Percentiles rank a stretch among this genome's conserved stretches.
These are phyloP conservation scores for Penicillium frequentans DNA, from an alignment of 2,329 filamentous ascomycete species.

Conservation along the genomic window DNA sequence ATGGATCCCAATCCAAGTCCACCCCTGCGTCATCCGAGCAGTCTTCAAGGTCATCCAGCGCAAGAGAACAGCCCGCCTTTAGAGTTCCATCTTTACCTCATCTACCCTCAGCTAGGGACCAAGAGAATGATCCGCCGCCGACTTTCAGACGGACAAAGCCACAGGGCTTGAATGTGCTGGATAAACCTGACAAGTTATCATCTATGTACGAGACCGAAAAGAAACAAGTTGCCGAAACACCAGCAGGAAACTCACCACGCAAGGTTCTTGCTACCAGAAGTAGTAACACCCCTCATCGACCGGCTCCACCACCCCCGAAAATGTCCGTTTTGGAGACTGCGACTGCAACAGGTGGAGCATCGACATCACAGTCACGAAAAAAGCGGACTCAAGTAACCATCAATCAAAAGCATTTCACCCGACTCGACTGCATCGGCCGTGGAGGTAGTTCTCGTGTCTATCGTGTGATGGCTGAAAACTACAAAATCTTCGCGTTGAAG, in stretches of 20 bases:
- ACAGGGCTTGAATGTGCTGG: slow-evolving; percentile 54
- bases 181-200: slow-evolving; percentile 58
- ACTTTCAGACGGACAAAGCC: slow-evolving; percentile 66
- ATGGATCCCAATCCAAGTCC: slow-evolving; percentile 37
- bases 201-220: slow-evolving; percentile 51
- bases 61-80: slow-evolving; percentile 55
- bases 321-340: slow-evolving; percentile 96
- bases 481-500: slow-evolving; percentile 92
- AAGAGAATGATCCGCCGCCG: slow-evolving; percentile 79
- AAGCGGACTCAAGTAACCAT: slow-evolving; percentile 81
- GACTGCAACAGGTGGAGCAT: slow-evolving; percentile 77
- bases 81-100: slow-evolving; percentile 58
- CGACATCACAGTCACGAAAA: slow-evolving; percentile 70
- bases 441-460: slow-evolving; percentile 95
- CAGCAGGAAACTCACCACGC: slow-evolving; percentile 45
- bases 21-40: slow-evolving; percentile 45
- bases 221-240: slow-evolving; percentile 44
- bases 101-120: slow-evolving; percentile 67
- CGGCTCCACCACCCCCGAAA: slow-evolving; percentile 83
- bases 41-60: slow-evolving; percentile 41
- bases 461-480: slow-evolving; percentile 94
- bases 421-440: slow-evolving; percentile 85
- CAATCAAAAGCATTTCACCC: slow-evolving; percentile 87
- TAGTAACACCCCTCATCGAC: slow-evolving; percentile 72
- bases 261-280: slow-evolving; percentile 55